Percentiles rank a stretch among this genome's conserved stretches.
Conservation (phyloP, 2,329 filamentous ascomycete genomes). For the Pseudopyricularia javanii region DNA sequence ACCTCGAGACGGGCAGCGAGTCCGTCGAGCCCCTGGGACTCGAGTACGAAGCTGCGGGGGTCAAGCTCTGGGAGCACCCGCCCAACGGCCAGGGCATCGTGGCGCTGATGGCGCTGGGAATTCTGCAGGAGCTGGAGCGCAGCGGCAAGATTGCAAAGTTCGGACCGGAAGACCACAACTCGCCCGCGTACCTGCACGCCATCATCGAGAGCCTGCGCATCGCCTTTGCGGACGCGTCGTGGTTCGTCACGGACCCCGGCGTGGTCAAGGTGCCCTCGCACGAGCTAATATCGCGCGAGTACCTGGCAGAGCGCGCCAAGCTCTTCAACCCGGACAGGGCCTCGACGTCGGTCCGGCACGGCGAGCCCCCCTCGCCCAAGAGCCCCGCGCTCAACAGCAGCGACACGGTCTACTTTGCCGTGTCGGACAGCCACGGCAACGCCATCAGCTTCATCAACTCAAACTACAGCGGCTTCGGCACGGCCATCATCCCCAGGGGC, state of each 20-base stretch:
- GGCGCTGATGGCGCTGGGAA: constrained; percentile 81
- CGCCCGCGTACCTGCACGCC: constrained; percentile 64
- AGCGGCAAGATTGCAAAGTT: constrained; percentile 62
- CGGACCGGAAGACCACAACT: constrained; percentile 61
- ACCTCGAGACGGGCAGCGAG: constrained; percentile 56
- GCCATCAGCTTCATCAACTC: constrained; percentile 92
- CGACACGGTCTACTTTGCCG: constrained; percentile 89
- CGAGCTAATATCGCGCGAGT: constrained; percentile 51
- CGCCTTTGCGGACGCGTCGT: constrained; percentile 76
- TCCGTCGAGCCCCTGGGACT: constrained; percentile 73
- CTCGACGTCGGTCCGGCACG: constrained; percentile 54
- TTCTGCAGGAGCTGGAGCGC: constrained; percentile 73
- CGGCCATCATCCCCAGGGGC: constrained; percentile 68
- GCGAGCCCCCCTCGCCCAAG: constrained; percentile 31
- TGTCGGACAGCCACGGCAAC: constrained; percentile 71
- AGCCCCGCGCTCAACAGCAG: constrained; percentile 35
- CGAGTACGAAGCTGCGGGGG: constrained; percentile 30
- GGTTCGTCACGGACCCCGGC: constrained; percentile 79
- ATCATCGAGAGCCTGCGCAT: constrained; percentile 81
- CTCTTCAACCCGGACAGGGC: constrained; percentile 48
- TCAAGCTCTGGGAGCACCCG: constrained; percentile 89
- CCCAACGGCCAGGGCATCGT: constrained; percentile 94
- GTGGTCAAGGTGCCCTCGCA: constrained; percentile 47
- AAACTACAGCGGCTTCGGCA: constrained; percentile 80
- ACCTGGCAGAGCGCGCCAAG: constrained; percentile 56